phyloP scores from a whole-genome alignment of 192 early-diverging fungal species.

The Rhizoclosmatium globosum region DNA sequence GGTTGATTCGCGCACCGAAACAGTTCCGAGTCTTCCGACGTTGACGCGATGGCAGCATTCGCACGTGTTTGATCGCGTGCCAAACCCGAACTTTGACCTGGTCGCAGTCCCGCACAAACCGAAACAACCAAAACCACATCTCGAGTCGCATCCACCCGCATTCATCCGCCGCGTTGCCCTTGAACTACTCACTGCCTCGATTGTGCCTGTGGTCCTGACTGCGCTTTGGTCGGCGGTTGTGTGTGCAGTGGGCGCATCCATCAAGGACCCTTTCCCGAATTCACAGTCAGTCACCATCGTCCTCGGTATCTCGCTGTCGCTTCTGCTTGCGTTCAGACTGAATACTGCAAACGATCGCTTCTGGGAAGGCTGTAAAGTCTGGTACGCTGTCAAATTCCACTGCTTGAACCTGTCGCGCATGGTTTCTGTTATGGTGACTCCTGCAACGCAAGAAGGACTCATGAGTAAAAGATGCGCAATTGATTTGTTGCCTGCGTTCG shows the following conservation, averaged over 20 bases:
- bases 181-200: too few species aligned
- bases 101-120: too few species aligned
- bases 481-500: constrained; percentile 74
- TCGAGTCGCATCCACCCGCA: too few species aligned
- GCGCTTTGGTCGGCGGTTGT: neutral
- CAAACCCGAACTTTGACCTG: too few species aligned
- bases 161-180: too few species aligned
- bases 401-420: constrained; percentile 11
- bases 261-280: constrained; percentile 28
- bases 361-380: constrained; percentile 42
- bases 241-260: neutral
- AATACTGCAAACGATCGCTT: constrained; percentile 35
- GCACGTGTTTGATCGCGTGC: too few species aligned
- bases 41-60: too few species aligned
- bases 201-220: neutral
- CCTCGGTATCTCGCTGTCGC: constrained; percentile 44
- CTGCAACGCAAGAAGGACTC: constrained; percentile 48
- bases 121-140: too few species aligned
- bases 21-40: too few species aligned
- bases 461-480: constrained; percentile 56
- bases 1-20: too few species aligned
- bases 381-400: constrained; percentile 14
- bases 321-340: constrained; percentile 19
- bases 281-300: constrained; percentile 45
- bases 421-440: neutral